Conservation (phyloP, 1,284 basidiomycete species). For the Tilletia setariae region DNA sequence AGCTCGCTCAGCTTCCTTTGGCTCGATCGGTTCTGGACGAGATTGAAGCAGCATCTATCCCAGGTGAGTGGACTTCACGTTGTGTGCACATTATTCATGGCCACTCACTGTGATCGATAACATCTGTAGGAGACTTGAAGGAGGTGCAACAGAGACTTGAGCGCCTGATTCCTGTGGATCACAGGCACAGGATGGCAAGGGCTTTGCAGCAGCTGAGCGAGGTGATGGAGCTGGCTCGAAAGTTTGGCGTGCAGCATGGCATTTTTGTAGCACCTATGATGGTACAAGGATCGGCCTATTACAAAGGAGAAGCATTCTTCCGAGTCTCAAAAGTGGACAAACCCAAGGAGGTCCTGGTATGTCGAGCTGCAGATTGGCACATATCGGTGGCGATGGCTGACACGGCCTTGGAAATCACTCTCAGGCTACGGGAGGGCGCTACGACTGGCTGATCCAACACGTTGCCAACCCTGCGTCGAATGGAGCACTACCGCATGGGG, state of each 20-base stretch:
- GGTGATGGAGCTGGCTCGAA: slow-evolving; percentile 64
- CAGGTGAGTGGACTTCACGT: slow-evolving; percentile 8
- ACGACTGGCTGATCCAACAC: slow-evolving; percentile 69
- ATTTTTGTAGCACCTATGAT: slow-evolving; percentile 69
- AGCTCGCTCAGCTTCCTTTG: slow-evolving; percentile 40
- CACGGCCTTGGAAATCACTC: neutral
- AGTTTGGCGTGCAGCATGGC: slow-evolving; percentile 65
- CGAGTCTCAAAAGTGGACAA: slow-evolving; percentile 68
- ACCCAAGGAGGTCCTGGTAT: slow-evolving; percentile 67
- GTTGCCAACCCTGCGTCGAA: slow-evolving; percentile 62
- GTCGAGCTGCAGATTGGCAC: neutral
- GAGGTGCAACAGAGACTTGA: slow-evolving; percentile 33
- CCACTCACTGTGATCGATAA: neutral
- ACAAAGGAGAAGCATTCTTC: slow-evolving; percentile 71
- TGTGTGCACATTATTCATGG: slow-evolving; percentile 10
- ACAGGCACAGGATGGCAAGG: slow-evolving; percentile 39
- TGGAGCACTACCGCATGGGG: slow-evolving; percentile 62
- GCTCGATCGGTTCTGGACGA: slow-evolving; percentile 48
- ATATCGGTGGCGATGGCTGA: neutral
- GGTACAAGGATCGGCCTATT: slow-evolving; percentile 64
- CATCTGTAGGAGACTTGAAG: slow-evolving; percentile 31
- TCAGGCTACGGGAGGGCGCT: slow-evolving; percentile 67
- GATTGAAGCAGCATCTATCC: slow-evolving; percentile 41
- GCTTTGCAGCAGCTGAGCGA: slow-evolving; percentile 64
- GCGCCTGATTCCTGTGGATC: slow-evolving; percentile 36